Evolutionary conservation across 2,329 filamentous ascomycete genomes (phyloP), one percentile per base, ranked within the genome.

Genomic region (Erysiphe neolycopersici): DNA sequence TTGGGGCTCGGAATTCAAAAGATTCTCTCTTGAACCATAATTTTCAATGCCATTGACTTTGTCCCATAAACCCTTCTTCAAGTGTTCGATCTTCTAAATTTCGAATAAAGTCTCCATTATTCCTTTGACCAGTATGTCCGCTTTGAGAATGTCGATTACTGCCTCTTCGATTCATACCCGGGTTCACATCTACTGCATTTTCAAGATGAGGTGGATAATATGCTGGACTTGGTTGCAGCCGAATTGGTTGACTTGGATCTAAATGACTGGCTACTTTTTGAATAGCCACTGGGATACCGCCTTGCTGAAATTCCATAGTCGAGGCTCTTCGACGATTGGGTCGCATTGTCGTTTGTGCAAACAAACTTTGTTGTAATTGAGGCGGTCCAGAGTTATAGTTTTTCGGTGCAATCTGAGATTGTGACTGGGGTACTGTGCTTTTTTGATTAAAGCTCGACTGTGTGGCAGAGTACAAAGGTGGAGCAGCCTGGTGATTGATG

Each of bases 181-280:
- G 66, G 55, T 57, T 72, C n/a, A 66, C 64, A 47, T 80, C 71
- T 9, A 73, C 68, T 53, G 82, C 75, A 10, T 83, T 81, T 50
- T 95, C 87, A 6, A 79, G 75, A 1, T 87, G 81, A 17, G 89
- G 89, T 11, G 89, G 89, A 53, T 95, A 98, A 60, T 98, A 98
- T 1, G 89, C 89, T 5, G 89, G 89, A 52, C 84, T 94, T 2
- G 89, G 89, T 57, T 98, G 89, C 45, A 95, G 62, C 42, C 89
- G 73, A 54, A 98, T 95, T 0, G 89, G 89, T 47, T 85, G 81
- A 53, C 75, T 95, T 1, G 89, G 89, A 56, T 98, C 89, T 38
- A 98, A 70, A 60, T 95, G 87, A 57, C 84, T 93, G 37, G 89
- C 89, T 18, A 98, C 89, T 52, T 89, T 71, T 60, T 98, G 89